Percentiles rank a stretch among this genome's conserved stretches.
These are phyloP conservation scores for Torulaspora maleeae DNA, from an alignment of 805 yeast genomes.

Conservation along the genomic window DNA sequence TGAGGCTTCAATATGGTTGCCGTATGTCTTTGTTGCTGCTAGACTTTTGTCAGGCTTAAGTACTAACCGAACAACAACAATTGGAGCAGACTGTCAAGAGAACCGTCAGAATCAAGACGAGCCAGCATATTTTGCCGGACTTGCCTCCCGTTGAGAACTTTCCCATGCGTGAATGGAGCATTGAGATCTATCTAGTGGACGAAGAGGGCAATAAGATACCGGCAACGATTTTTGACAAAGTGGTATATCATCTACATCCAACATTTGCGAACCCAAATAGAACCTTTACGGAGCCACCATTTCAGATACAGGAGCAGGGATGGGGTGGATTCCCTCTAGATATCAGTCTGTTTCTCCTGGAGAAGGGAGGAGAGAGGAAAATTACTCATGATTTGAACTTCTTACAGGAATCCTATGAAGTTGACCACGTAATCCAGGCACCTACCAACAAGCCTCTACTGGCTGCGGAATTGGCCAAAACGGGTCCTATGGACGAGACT, in stretches of 20 bases:
- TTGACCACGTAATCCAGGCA: constrained; percentile 71
- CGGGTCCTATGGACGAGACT: constrained; percentile 72
- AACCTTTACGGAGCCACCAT: constrained; percentile 75
- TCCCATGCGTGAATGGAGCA: constrained; percentile 93
- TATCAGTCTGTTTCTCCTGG: constrained; percentile 68
- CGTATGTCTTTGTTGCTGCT: constrained; percentile 18
- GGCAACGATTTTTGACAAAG: constrained; percentile 85
- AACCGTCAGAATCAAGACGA: constrained; percentile 81
- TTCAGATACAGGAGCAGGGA: constrained; percentile 84
- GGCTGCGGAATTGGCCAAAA: constrained; percentile 66
- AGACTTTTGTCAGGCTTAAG: not conserved
- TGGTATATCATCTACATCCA: constrained; percentile 90
- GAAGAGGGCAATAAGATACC: constrained; percentile 78
- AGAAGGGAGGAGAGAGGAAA: constrained; percentile 84
- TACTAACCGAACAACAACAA: constrained; percentile 10
- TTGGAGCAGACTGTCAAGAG: constrained; percentile 54
- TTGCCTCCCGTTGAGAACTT: constrained; percentile 83
- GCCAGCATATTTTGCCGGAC: constrained; percentile 75
- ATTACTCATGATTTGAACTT: constrained; percentile 88
- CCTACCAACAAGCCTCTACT: constrained; percentile 73
- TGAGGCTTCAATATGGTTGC: constrained; percentile 20
- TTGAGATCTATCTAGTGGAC: constrained; percentile 69
- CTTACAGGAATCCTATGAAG: constrained; percentile 64
- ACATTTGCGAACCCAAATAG: constrained; percentile 89
- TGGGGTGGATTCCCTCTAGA: constrained; percentile 98